Conservation (phyloP, 371 early-diverging fungal species). For the Blakeslea trispora region DNA sequence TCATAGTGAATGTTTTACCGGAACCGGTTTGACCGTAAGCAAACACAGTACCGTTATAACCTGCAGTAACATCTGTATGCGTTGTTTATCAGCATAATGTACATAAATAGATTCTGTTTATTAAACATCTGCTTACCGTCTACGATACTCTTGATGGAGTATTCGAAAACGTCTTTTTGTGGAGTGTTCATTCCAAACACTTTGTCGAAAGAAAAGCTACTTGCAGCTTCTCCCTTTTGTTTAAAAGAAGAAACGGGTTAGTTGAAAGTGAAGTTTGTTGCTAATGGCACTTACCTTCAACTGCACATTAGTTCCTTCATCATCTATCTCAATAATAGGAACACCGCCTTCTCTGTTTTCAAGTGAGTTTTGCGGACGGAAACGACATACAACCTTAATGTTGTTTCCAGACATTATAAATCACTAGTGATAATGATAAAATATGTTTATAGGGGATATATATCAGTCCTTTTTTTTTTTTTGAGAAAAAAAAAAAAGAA, state of each 20-base stretch:
- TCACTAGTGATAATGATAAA: background rate
- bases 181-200: conserved; percentile 83
- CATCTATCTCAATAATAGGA: conserved; percentile 79
- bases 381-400: conserved; percentile 96
- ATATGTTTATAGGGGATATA: background rate
- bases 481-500: conserved; percentile 2
- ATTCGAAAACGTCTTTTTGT: conserved; percentile 87
- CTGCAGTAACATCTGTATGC: conserved; percentile 67
- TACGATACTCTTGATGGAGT: conserved; percentile 87
- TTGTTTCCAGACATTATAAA: conserved; percentile 68
- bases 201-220: conserved; percentile 86
- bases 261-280: background rate
- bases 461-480: too few relatives aligned
- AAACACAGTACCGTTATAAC: conserved; percentile 98
- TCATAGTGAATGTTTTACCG: conserved; percentile 99
- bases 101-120: background rate
- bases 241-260: background rate
- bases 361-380: conserved; percentile 92
- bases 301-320: conserved; percentile 77
- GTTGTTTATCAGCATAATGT: background rate
- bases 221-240: conserved; percentile 77
- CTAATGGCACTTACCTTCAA: conserved; percentile 56
- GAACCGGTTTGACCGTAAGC: conserved; percentile 98
- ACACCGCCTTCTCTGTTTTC: conserved; percentile 91
- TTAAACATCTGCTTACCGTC: conserved; percentile 79